Base-by-base conservation (phyloP, 129 eudicot species). In the Centaurea solstitialis region DNA sequence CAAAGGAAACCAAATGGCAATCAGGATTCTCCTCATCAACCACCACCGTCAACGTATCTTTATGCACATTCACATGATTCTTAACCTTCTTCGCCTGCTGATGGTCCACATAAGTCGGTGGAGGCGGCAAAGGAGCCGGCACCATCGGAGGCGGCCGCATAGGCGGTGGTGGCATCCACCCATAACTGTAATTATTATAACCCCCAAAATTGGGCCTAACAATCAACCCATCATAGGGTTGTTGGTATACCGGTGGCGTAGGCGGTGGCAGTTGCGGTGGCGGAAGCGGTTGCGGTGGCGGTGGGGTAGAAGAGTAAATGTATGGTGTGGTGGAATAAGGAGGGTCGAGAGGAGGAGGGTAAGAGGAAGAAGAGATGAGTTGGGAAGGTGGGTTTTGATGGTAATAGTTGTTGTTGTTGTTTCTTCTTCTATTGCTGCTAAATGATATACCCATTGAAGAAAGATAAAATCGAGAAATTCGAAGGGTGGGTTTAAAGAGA, bases 41-140 rank as follows among this genome's bases (percentile, higher is more conserved):
- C 75, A 79, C 92, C 62, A 94, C 86, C 88, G 85, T 89, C 86
- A 94, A 72, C 9, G 92, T 85, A 80, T 91, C 97, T 68, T 91
- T 94, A 80, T 90, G 94, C 76, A 94, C 91, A 79, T 94, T 94
- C 9, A 94, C 95, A 82, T 94, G 94, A 81, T 88, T 94, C 80
- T 87, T 88, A n/a, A 94, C 93, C 61, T 85, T 89, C 85, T 91
- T 91, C 3, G 98, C 91, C 39, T 81, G 83, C 79, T 88, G 91
- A 53, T 88, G 94, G 62, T 91, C 98, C 50, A 88, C 93, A 74
- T 85, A 88, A 12, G 86, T 67, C 53, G 87, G 86, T 47, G 86
- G 89, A 7, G 87, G 75, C 20, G 78, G 75, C 20, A 76, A 82
- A 17, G 90, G 87, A 64, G 65, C 78, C 57, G 81, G 82, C 41